Evolutionary conservation across 1,139 yeast genomes (phyloP).

Genomic region (Geotrichum australiense): DNA sequence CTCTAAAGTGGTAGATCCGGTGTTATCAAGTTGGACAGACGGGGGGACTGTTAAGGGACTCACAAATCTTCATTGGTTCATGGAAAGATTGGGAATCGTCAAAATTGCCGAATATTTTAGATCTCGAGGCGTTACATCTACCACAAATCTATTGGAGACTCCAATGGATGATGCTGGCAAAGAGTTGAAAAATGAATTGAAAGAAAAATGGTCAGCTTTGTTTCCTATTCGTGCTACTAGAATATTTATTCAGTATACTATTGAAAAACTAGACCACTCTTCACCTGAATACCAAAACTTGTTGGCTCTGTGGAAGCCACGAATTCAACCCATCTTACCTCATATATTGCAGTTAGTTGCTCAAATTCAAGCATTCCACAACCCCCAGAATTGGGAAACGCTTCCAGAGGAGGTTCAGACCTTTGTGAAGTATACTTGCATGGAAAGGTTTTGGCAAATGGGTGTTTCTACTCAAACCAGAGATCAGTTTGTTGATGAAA

Average conservation of each 20-base stretch:
- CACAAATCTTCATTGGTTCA: slow-evolving; percentile 89
- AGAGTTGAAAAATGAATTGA: slow-evolving; percentile 62
- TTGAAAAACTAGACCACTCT: slow-evolving; percentile 77
- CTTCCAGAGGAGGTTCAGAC: slow-evolving; percentile 85
- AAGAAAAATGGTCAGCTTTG: slow-evolving; percentile 87
- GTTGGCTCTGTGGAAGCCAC: slow-evolving; percentile 80
- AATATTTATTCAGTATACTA: slow-evolving; percentile 88
- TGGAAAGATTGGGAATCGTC: slow-evolving; percentile 94
- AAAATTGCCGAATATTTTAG: slow-evolving; percentile 87
- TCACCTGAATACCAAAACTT: slow-evolving; percentile 69
- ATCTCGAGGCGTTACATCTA: slow-evolving; percentile 69
- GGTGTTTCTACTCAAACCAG: slow-evolving; percentile 93
- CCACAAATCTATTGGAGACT: slow-evolving; percentile 66
- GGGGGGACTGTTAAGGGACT: slow-evolving; percentile 86
- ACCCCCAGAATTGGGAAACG: slow-evolving; percentile 84
- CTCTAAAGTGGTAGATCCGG: slow-evolving; percentile 86
- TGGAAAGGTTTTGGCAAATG: slow-evolving; percentile 97
- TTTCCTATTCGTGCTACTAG: slow-evolving; percentile 96
- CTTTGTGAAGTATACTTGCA: slow-evolving; percentile 79
- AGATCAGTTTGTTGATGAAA: slow-evolving; percentile 92
- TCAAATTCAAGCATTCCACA: slow-evolving; percentile 91
- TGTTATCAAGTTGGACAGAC: slow-evolving; percentile 85
- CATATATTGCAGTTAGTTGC: slow-evolving; percentile 79
- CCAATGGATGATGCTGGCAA: slow-evolving; percentile 91
- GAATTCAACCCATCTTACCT: slow-evolving; percentile 86